These are phyloP conservation scores for Penicillium sp. DNA, from an alignment of 2,329 filamentous ascomycete genomes.

Conservation along the genomic window DNA sequence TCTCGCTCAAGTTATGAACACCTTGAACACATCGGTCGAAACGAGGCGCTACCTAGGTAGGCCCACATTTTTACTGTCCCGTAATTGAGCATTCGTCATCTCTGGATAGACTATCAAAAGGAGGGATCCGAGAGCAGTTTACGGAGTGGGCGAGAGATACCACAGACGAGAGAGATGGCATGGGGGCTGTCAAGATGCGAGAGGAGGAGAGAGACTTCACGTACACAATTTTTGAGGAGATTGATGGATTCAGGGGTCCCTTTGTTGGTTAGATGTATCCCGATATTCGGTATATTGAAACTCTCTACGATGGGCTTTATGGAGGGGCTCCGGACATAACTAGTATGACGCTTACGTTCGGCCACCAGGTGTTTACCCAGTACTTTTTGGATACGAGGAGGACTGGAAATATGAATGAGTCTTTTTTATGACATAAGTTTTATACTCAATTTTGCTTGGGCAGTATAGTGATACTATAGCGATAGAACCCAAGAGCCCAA, in stretches of 20 bases:
- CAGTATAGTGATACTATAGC: too few species aligned
- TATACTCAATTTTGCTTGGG: too few species aligned
- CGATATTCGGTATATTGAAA: background rate
- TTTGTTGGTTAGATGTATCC: background rate
- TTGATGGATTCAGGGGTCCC: background rate
- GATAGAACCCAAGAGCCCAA: too few species aligned
- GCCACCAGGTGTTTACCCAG: background rate
- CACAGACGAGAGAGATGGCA: background rate
- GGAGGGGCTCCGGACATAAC: background rate
- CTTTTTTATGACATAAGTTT: too few species aligned
- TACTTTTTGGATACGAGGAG: background rate
- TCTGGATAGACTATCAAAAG: background rate
- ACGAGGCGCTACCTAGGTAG: too few species aligned
- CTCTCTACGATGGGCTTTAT: background rate
- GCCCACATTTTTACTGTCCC: background rate
- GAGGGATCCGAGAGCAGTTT: background rate
- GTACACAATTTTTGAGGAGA: background rate
- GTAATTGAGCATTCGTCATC: background rate
- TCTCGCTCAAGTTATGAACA: too few species aligned
- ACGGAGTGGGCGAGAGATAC: background rate
- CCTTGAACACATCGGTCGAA: too few species aligned
- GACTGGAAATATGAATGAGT: background rate
- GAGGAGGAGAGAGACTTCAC: background rate
- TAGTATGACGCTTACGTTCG: background rate
- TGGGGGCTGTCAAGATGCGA: background rate